These are phyloP conservation scores for Suillus ampliporus DNA, from an alignment of 768 basidiomycete genomes.

Conservation along the genomic window DNA sequence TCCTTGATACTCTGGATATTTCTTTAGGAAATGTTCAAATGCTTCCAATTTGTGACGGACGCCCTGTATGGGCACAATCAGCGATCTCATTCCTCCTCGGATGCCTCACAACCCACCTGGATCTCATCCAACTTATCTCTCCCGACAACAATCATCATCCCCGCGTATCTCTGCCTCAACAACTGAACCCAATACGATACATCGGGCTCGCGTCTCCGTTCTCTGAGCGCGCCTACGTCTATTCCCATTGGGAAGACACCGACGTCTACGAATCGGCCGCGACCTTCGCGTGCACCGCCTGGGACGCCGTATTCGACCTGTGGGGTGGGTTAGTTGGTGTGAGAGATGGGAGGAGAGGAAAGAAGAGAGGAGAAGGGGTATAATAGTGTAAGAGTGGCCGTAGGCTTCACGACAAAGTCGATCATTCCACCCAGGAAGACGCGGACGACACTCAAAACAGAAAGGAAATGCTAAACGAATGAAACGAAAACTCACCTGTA, in stretches of 20 bases:
- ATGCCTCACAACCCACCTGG: constrained; percentile 47
- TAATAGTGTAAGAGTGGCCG: too few relatives aligned
- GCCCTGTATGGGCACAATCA: constrained; percentile 44
- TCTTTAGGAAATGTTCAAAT: constrained; percentile 82
- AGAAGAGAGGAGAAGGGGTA: neutral
- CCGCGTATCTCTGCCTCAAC: constrained; percentile 81
- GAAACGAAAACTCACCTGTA: constrained; percentile 50
- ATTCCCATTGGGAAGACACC: constrained; percentile 93
- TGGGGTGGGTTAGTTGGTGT: neutral
- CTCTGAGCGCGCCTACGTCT: constrained; percentile 70
- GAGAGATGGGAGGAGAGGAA: neutral
- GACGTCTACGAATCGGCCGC: constrained; percentile 78
- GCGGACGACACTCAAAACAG: neutral
- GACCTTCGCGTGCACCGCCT: constrained; percentile 16
- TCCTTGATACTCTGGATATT: constrained; percentile 78
- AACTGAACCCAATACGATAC: constrained; percentile 83
- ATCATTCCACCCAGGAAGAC: too few relatives aligned
- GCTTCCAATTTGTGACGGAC: constrained; percentile 84
- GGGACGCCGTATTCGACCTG: constrained; percentile 7
- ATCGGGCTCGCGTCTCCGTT: constrained; percentile 76
- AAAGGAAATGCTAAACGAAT: neutral
- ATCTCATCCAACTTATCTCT: constrained; percentile 89
- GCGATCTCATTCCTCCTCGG: too few relatives aligned
- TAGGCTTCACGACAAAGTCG: too few relatives aligned
- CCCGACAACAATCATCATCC: constrained; percentile 87